These are phyloP conservation scores for Cinchona pubescens DNA, from an alignment of 257 asterid genomes.

Conservation along the genomic window DNA sequence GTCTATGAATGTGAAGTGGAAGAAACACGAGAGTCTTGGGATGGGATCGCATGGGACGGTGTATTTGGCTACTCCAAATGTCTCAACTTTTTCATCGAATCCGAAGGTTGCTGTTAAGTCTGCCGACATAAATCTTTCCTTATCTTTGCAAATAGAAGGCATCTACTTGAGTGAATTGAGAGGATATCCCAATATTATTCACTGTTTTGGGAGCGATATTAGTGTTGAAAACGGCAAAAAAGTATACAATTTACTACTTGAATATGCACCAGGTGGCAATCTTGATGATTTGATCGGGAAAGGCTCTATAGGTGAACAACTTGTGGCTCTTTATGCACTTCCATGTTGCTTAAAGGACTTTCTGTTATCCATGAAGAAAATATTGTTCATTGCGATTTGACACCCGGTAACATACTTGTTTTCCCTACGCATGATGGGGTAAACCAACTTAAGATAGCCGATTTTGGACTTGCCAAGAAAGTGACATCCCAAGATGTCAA, in stretches of 20 bases:
- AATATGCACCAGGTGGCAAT: conserved; percentile 4
- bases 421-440: neutral
- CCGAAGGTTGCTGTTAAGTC: neutral
- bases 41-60: neutral
- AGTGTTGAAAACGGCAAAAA: neutral
- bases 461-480: no score
- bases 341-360: neutral
- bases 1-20: conserved; percentile 6
- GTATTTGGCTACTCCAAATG: neutral
- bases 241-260: neutral
- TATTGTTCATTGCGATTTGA: conserved; percentile 9
- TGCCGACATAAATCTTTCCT: neutral
- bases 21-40: neutral
- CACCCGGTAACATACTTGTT: conserved; percentile 1
- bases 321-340: neutral
- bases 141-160: neutral
- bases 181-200: neutral
- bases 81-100: no score
- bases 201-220: conserved; percentile 3
- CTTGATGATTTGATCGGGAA: neutral
- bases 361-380: neutral
- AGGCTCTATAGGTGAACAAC: neutral
- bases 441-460: conserved; percentile 5
- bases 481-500: no score
- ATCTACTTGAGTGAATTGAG: neutral